These are phyloP conservation scores for Maudiozyma serrabonitensis DNA, from an alignment of 805 yeast genomes.

Conservation along the genomic window DNA sequence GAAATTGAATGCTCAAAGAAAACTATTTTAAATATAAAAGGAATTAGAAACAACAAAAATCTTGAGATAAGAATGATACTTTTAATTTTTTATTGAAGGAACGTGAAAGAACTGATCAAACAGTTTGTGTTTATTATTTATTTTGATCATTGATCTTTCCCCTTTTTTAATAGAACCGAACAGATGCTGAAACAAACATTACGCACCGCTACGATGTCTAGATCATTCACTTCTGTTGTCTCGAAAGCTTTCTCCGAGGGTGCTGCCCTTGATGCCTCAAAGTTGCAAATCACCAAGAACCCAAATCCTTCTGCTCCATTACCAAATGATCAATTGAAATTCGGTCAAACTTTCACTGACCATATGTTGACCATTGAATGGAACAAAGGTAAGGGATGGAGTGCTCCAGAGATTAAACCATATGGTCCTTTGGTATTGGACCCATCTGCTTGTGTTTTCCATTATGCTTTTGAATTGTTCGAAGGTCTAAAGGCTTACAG, in stretches of 20 bases:
- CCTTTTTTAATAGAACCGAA: too few species aligned
- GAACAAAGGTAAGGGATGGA: constrained; percentile 75
- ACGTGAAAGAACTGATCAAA: too few species aligned
- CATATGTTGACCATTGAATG: constrained; percentile 86
- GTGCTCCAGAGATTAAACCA: constrained; percentile 74
- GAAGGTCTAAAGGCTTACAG: constrained; percentile 93
- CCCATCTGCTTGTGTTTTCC: constrained; percentile 84
- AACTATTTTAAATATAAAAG: too few species aligned
- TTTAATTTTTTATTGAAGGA: too few species aligned
- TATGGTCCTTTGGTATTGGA: constrained; percentile 67
- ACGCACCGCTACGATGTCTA: not conserved
- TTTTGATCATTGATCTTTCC: too few species aligned
- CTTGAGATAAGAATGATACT: too few species aligned
- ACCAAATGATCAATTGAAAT: constrained; percentile 52
- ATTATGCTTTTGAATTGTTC: constrained; percentile 87
- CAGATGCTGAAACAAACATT: not conserved
- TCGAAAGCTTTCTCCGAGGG: not conserved
- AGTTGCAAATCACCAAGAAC: constrained; percentile 38
- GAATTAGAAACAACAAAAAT: too few species aligned
- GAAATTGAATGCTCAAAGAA: too few species aligned
- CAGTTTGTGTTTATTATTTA: too few species aligned
- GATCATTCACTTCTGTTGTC: not conserved
- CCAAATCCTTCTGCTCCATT: constrained; percentile 41
- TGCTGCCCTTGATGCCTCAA: constrained; percentile 45
- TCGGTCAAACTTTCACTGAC: constrained; percentile 68